These are phyloP conservation scores for Gnomoniopsis sp. DNA, from an alignment of 2,329 filamentous ascomycete genomes.

Conservation along the genomic window DNA sequence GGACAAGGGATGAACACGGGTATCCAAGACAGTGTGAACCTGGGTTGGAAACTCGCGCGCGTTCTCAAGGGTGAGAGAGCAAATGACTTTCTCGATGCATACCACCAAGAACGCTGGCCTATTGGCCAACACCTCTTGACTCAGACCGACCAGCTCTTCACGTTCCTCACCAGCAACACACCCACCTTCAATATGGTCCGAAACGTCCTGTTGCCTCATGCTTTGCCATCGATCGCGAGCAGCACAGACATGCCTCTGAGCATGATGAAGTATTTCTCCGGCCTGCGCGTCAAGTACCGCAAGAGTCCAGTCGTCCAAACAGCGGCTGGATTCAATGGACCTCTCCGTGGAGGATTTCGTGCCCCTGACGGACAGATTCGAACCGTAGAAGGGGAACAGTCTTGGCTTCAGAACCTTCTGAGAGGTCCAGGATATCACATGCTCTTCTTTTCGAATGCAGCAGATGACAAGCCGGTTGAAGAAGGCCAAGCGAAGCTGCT, in stretches of 20 bases:
- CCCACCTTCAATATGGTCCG: conserved; percentile 34
- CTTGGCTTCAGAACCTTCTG: conserved; percentile 26
- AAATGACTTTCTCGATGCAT: conserved; percentile 42
- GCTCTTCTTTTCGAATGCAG: conserved; percentile 30
- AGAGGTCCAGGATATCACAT: conserved; percentile 27
- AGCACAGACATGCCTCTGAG: conserved; percentile 18
- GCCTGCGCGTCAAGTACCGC: conserved; percentile 41
- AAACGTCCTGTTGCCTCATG: conserved; percentile 33
- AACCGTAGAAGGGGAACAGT: conserved; percentile 14
- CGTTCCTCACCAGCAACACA: conserved; percentile 32
- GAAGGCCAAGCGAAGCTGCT: conserved; percentile 16
- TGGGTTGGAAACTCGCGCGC: conserved; percentile 48
- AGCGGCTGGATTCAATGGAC: conserved; percentile 28
- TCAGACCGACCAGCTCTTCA: conserved; percentile 38
- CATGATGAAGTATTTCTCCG: conserved; percentile 34
- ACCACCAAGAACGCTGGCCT: conserved; percentile 43
- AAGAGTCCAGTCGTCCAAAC: conserved; percentile 33
- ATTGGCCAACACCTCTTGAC: conserved; percentile 34
- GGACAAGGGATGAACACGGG: conserved; percentile 58
- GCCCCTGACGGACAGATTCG: conserved; percentile 35
- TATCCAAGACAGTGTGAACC: conserved; percentile 50
- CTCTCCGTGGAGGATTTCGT: conserved; percentile 44
- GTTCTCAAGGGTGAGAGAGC: conserved; percentile 1
- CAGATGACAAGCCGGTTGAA: conserved; percentile 1
- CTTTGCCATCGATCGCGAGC: conserved; percentile 33